phyloP scores from a whole-genome alignment of 2,329 filamentous ascomycete genomes.

The Xylariaceae sp. region DNA sequence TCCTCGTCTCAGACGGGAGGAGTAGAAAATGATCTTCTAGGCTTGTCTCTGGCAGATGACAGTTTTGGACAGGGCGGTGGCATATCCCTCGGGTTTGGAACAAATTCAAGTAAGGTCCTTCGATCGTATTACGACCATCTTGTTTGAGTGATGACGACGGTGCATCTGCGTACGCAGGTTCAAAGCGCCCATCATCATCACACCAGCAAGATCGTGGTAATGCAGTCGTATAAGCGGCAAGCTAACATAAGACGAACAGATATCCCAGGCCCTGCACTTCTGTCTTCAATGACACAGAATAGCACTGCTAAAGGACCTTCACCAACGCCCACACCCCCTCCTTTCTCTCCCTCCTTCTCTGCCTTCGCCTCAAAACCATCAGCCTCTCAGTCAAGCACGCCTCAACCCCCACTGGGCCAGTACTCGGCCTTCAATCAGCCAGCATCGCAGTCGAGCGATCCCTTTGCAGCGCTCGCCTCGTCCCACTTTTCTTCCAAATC shows the following conservation, averaged over 20 bases:
- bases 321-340: constrained; percentile 38
- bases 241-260: constrained; percentile 36
- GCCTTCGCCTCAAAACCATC: constrained; percentile 50
- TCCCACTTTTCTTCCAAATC: constrained; percentile 37
- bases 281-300: constrained; percentile 60
- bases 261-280: constrained; percentile 60
- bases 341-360: constrained; percentile 49
- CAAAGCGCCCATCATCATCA: no score
- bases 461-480: constrained; percentile 49
- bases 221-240: no score
- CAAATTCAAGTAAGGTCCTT: constrained; percentile 59
- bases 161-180: constrained; percentile 23
- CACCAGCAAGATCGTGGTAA: no score
- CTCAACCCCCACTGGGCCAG: constrained; percentile 46
- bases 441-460: constrained; percentile 40
- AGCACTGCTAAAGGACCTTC: constrained; percentile 51
- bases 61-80: constrained; percentile 71
- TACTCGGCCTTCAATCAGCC: constrained; percentile 46
- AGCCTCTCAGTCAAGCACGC: constrained; percentile 48
- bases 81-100: constrained; percentile 77
- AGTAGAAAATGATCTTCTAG: constrained; percentile 85
- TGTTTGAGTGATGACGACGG: not conserved
- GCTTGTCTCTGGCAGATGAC: constrained; percentile 73
- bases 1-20: constrained; percentile 55
- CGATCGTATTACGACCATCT: not conserved